phyloP scores from a whole-genome alignment of 345 rosid species.

The Combretum micranthum region DNA sequence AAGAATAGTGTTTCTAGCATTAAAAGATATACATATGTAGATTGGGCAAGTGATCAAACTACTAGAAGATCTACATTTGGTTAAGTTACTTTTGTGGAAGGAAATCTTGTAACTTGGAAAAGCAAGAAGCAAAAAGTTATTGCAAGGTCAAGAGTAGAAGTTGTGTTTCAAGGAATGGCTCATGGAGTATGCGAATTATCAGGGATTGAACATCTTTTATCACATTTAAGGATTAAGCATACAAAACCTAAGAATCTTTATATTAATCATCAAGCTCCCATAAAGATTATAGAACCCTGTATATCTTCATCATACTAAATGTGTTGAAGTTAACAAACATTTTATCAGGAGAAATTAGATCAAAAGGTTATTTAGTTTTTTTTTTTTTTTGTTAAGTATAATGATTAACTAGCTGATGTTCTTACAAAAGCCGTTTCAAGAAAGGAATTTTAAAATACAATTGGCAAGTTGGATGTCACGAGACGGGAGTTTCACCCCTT shows the following conservation, averaged over 20 bases:
- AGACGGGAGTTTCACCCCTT: no score
- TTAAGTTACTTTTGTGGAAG: background rate
- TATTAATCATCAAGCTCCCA: no score
- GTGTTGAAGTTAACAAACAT: background rate
- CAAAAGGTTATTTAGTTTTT: background rate
- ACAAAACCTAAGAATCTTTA: background rate
- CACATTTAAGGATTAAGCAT: background rate
- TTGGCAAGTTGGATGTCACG: no score
- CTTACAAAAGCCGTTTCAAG: background rate
- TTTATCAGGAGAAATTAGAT: background rate
- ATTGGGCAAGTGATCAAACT: background rate
- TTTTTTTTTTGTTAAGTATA: background rate
- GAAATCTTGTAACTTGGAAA: background rate
- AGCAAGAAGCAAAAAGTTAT: no score
- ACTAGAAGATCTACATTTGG: background rate
- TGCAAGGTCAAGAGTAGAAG: background rate
- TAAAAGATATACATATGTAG: background rate
- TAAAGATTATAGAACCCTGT: no score
- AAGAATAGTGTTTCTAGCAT: fast-evolving
- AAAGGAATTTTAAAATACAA: no score
- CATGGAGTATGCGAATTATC: background rate
- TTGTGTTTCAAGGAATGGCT: background rate
- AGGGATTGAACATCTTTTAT: background rate
- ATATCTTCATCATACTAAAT: no score
- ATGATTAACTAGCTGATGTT: background rate